These are phyloP conservation scores for Dalechampia spathulata DNA, from an alignment of 441 rosid species.

Conservation along the genomic window DNA sequence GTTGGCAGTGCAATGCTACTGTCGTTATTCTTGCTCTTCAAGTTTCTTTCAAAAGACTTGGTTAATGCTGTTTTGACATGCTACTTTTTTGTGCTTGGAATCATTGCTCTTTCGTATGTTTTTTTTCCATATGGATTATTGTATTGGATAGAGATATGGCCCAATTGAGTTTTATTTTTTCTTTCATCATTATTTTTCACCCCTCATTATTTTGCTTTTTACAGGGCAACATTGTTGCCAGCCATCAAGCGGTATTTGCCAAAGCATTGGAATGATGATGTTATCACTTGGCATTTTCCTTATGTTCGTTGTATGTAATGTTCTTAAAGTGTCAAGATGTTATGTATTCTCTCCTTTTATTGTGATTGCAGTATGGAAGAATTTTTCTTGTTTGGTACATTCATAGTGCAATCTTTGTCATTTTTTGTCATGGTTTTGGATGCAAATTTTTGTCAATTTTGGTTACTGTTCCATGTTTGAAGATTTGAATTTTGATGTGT, in stretches of 20 bases:
- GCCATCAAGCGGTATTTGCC: constrained; percentile 64
- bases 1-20: constrained; percentile 97
- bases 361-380: not conserved
- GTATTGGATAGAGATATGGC: not conserved
- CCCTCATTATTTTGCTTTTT: constrained; percentile 12
- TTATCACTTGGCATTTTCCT: constrained; percentile 70
- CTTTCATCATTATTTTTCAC: constrained; percentile 12
- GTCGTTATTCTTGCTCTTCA: constrained; percentile 88
- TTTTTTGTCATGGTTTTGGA: no score
- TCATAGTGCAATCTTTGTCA: no score
- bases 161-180: not conserved
- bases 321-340: constrained; percentile 1
- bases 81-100: constrained; percentile 92
- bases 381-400: not conserved
- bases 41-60: constrained; percentile 92
- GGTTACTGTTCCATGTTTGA: no score
- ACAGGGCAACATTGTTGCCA: constrained; percentile 86
- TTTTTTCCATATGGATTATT: constrained; percentile 8
- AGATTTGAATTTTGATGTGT: no score
- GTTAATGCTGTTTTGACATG: constrained; percentile 92
- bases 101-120: constrained; percentile 89
- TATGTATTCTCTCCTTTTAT: constrained; percentile 1
- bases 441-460: no score
- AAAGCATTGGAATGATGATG: constrained; percentile 69
- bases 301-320: constrained; percentile 63